Base-by-base conservation (phyloP, 2,329 filamentous ascomycete genomes). In the Phyllosticta citrichinensis region DNA sequence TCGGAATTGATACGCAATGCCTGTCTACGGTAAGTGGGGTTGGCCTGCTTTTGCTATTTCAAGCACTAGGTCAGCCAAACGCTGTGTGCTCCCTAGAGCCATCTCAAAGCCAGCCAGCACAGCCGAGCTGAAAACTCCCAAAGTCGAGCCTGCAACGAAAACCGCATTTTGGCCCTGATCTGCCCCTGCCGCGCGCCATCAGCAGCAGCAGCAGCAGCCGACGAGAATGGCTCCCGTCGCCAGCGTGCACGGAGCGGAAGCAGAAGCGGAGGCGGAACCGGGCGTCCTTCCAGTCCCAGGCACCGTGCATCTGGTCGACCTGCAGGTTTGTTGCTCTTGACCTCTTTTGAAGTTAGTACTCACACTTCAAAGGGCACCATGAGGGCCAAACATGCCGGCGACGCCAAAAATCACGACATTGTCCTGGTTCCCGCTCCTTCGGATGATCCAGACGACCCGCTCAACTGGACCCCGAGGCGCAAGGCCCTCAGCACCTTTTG, bases 291-390 rank as follows among this genome's bases (percentile, higher is more conserved):
- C 22, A 58, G 40, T 72, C 11, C 76, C 76, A 1, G 76, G 76
- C 8, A 78, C 75, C 2, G 73, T 77, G 2, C 75, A 77, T 61
- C 67, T 78, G 6, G 71, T 78, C 17, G 76, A 78, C 61, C 61
- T 75, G 12, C 68, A 74, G 27, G 27, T 30, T 30, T 30, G 27
- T 10, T 30, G 9, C 27, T 30, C 27, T 30, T 6, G 27, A 30
- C 27, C 27, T 8, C 9, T 1, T 30, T 8, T 30, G 6, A 6
- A 30, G 9, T 30, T 30, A 30, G 6, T 5, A 30, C 27, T 30
- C 6, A 30, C 27, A 10, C 6, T 30, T 30, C 27, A 30, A 30
- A 30, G 19, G 72, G 74, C 6, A 74, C 68, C 2, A 68, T 76
- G 63, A 64, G 67, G 19, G 66, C 67, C 8, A 71, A 70, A 52